A percentile compares a stretch with the other conserved stretches of the same genome.
phyloP scores from a whole-genome alignment of 2,329 filamentous ascomycete genomes.

The Penicillium sp. region DNA sequence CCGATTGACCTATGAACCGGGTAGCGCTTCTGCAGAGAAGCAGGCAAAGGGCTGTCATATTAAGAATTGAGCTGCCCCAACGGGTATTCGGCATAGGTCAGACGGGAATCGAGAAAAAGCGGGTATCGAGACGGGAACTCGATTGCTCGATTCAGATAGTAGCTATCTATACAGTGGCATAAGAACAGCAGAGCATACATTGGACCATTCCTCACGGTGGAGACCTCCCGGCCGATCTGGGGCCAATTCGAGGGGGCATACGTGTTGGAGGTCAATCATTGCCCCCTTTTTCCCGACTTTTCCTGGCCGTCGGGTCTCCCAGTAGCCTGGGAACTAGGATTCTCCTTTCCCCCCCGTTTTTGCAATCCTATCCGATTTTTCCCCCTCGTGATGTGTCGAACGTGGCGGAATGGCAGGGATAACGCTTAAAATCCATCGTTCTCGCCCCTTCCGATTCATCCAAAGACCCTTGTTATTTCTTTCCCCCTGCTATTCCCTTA shows the following conservation, averaged over 20 bases:
- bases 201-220: conserved; percentile 19
- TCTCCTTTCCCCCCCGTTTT: conserved; percentile 12
- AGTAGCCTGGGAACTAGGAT: conserved; percentile 13
- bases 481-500: not conserved
- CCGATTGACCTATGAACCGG: conserved; percentile 13
- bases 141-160: conserved; percentile 3
- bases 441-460: conserved; percentile 9
- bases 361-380: conserved; percentile 12
- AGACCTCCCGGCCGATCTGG: conserved; percentile 16
- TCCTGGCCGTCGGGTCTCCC: conserved; percentile 17
- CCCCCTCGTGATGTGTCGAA: conserved; percentile 30
- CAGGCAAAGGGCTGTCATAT: conserved; percentile 7
- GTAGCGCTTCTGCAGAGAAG: conserved; percentile 1
- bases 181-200: conserved; percentile 1
- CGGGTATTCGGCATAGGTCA: conserved; percentile 13
- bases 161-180: not conserved
- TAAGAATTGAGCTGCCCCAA: conserved; percentile 13
- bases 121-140: not conserved
- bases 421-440: conserved; percentile 17
- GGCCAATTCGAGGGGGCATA: conserved; percentile 2
- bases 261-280: conserved; percentile 15
- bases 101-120: not conserved
- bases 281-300: conserved; percentile 12
- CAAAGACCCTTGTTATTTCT: not conserved
- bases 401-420: conserved; percentile 28